Conservation (phyloP, 805 yeast genomes). For the Myxozyma geophila region DNA sequence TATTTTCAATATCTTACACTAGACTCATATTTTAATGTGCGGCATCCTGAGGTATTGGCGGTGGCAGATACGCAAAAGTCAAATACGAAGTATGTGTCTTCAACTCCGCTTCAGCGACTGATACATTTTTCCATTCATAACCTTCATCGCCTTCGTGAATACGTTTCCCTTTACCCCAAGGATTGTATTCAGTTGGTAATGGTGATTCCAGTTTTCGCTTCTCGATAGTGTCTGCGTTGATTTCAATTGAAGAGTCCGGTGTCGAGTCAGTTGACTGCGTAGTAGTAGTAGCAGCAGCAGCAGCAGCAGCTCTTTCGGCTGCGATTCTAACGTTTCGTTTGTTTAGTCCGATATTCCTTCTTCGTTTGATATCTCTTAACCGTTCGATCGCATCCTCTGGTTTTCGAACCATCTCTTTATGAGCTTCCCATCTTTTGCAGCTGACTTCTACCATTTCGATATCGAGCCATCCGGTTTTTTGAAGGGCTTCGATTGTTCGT, state of each 20-base stretch:
- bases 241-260: constrained; percentile 34
- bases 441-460: constrained; percentile 93
- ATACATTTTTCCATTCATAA: constrained; percentile 82
- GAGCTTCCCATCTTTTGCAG: constrained; percentile 84
- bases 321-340: constrained; percentile 40
- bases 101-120: constrained; percentile 80
- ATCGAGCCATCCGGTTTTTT: constrained; percentile 76
- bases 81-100: constrained; percentile 93
- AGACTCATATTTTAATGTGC: too few relatives aligned
- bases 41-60: constrained; percentile 28
- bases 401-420: constrained; percentile 82
- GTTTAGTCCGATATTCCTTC: constrained; percentile 59
- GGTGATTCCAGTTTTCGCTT: neutral
- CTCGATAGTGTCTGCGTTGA: too few relatives aligned
- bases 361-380: constrained; percentile 73
- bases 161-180: constrained; percentile 89
- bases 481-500: constrained; percentile 76
- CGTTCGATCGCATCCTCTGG: constrained; percentile 80
- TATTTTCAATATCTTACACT: neutral
- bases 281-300: too few relatives aligned
- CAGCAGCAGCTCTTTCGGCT: constrained; percentile 7
- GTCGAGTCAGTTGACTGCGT: neutral
- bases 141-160: constrained; percentile 84
- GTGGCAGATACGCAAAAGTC: constrained; percentile 75
- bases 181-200: constrained; percentile 44